These are phyloP conservation scores for Endogone sp. DNA, from an alignment of 192 early-diverging fungal genomes.

Conservation along the genomic window DNA sequence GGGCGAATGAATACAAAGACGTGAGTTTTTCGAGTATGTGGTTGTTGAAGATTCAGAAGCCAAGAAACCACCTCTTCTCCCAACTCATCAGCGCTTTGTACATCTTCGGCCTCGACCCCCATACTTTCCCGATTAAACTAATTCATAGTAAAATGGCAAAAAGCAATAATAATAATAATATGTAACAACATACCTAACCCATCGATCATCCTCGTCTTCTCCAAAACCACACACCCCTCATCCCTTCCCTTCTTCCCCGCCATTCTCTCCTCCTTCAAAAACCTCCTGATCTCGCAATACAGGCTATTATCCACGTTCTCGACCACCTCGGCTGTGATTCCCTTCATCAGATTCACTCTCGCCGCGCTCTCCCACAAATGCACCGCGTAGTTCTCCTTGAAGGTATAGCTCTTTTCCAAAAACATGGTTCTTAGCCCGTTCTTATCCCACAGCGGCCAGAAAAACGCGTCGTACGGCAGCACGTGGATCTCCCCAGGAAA, in stretches of 20 bases:
- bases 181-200: conserved; percentile 17
- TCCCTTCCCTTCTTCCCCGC: background rate
- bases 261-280: conserved; percentile 20
- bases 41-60: too few relatives aligned
- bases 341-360: conserved; percentile 26
- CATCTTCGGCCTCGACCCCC: too few relatives aligned
- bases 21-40: background rate
- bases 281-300: conserved; percentile 29
- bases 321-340: conserved; percentile 19
- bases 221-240: conserved; percentile 16
- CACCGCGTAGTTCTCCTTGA: conserved; percentile 23
- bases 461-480: conserved; percentile 30
- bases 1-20: background rate
- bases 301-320: conserved; percentile 29
- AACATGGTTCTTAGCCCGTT: conserved; percentile 29
- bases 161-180: too few relatives aligned
- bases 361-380: conserved; percentile 38
- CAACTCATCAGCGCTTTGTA: too few relatives aligned
- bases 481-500: conserved; percentile 22
- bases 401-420: conserved; percentile 34
- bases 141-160: too few relatives aligned
- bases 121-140: too few relatives aligned
- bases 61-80: too few relatives aligned
- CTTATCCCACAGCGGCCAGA: conserved; percentile 40
- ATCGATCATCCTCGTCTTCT: conserved; percentile 6